A percentile compares a stretch with the other conserved stretches of the same genome.
phyloP scores from a whole-genome alignment of 208 protist genomes.

The Leptomonas seymouri region DNA sequence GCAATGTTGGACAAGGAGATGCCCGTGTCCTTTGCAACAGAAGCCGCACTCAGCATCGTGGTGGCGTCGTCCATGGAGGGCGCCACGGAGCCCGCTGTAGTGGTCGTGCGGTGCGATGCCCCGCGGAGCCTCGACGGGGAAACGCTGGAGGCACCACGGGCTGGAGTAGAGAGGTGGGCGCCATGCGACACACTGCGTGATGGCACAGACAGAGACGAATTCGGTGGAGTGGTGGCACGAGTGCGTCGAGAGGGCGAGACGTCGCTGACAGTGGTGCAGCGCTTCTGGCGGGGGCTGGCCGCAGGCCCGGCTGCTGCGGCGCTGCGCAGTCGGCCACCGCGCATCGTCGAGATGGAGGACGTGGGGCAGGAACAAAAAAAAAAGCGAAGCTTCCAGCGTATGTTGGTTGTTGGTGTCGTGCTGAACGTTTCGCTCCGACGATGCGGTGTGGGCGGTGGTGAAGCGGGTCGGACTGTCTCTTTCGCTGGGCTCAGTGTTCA shows the following conservation, averaged over 20 bases:
- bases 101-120: no score
- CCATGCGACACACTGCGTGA: conserved; percentile 10
- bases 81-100: not conserved
- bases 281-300: conserved; percentile 2
- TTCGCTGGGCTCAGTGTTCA: no score
- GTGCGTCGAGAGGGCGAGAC: not conserved
- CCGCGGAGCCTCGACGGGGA: not conserved
- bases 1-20: conserved; percentile 12
- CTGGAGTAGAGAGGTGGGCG: no score
- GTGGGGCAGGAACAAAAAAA: not conserved
- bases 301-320: not conserved
- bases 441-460: no score
- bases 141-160: no score
- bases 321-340: not conserved
- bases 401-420: no score
- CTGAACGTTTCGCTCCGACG: no score
- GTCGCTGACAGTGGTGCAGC: not conserved
- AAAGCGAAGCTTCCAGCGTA: no score
- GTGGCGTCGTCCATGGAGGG: not conserved
- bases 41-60: not conserved
- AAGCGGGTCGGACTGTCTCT: no score
- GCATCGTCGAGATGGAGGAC: not conserved
- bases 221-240: not conserved
- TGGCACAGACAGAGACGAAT: not conserved
- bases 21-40: conserved; percentile 7